Base-by-base conservation (phyloP, 2,329 filamentous ascomycete species). In the Fusarium sp. region DNA sequence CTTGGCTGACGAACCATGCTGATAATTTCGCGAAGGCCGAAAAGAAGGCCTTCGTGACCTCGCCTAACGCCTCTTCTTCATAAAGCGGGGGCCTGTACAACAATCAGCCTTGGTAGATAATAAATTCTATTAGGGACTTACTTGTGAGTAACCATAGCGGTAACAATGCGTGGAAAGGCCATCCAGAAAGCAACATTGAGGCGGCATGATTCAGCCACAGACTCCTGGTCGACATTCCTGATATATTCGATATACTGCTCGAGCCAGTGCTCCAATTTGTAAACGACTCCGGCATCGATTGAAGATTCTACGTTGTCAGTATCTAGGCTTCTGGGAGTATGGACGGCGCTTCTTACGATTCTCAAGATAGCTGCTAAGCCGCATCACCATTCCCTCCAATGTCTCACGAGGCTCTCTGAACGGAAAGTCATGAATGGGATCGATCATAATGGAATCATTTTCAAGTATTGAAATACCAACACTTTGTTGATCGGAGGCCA, bases 171-270 rank as follows among this genome's bases (percentile, higher is more conserved):
- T 1, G 88, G 86, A 26, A 90, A 80, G 5, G 75, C 64, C 31
- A 76, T 68, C 88, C 88, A 91, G 67, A 90, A 85, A 6, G 78
- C 72, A 33, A 75, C 79, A 59, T 88, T 78, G 31, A 79, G 78
- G 18, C 75, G 76, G 57, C 82, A 85, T 3, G 83, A 82, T 26
- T 83, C 78, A n/a, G 82, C 74, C 8, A 83, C 79, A 5, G 73
- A 70, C 13, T 78, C 74, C 24, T 77, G 72, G 6, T 80, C 71
- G 20, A 78, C 77, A 21, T 72, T 70, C 33, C 71, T 74, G 35
- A 81, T 80, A 68, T 81, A 85, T 23, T 64, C 66, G 23, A 89
- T 68, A 73, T 84, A 88, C 18, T 75, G 77, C 10, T 82, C 79
- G 24, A 89, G 80, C 87, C 87, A 91, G 8, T 77, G 76, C 20